Conservation (phyloP, 192 early-diverging fungal genomes). For the Obelidium mucronatum region DNA sequence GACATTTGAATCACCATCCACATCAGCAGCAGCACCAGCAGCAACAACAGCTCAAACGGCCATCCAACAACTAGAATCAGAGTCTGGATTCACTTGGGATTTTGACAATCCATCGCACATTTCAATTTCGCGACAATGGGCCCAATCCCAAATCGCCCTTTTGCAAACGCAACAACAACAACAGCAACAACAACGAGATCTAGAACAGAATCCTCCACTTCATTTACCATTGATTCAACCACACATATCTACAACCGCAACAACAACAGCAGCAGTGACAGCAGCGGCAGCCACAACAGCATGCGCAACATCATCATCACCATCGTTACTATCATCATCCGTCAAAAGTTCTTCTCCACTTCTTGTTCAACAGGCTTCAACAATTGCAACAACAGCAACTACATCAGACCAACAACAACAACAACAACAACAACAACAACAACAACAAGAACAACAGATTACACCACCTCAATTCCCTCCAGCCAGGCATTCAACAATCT, state of each 20-base stretch:
- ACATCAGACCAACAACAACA: not conserved
- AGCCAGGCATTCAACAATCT: too few species aligned
- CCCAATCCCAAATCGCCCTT: not conserved
- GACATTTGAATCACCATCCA: not conserved
- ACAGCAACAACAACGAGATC: not conserved
- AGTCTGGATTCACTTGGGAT: too few species aligned
- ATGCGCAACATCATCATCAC: not conserved
- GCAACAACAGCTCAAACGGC: not conserved
- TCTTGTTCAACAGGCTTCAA: too few species aligned
- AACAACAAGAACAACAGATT: too few species aligned
- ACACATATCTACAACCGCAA: not conserved
- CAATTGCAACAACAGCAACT: not conserved
- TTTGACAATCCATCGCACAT: not conserved
- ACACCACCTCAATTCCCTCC: too few species aligned
- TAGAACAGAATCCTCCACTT: not conserved
- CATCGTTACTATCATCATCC: not conserved
- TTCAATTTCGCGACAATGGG: not conserved
- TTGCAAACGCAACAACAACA: not conserved
- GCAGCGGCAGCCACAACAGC: too few species aligned
- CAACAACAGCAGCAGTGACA: not conserved
- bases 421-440: not conserved
- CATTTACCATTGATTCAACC: not conserved
- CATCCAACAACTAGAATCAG: too few species aligned
- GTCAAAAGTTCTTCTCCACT: too few species aligned
- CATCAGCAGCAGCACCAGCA: not conserved